Evolutionary conservation across 2,329 filamentous ascomycete genomes (phyloP).

Genomic region (Cercospora nicotianae): DNA sequence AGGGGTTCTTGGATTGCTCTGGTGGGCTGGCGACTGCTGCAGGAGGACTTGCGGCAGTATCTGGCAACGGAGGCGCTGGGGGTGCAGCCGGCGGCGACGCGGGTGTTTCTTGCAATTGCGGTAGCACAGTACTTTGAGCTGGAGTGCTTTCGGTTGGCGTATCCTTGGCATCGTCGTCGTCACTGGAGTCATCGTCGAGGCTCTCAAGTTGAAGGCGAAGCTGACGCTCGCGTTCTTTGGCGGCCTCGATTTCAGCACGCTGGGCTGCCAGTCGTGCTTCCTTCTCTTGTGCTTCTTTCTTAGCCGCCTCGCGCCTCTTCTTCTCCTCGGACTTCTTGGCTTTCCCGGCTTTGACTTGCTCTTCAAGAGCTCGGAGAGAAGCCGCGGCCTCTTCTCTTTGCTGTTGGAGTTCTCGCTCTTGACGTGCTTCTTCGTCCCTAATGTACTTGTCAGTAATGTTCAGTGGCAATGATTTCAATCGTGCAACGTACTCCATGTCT

Average conservation of each 20-base stretch:
- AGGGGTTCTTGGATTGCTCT: conserved; percentile 87
- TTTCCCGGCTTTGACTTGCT: conserved; percentile 91
- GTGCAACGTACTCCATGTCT: conserved; percentile 74
- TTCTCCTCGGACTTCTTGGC: conserved; percentile 96
- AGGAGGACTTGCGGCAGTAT: conserved; percentile 20
- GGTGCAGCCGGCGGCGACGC: conserved; percentile 48
- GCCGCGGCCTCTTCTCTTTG: conserved; percentile 80
- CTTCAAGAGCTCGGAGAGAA: conserved; percentile 83
- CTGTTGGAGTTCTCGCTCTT: conserved; percentile 76
- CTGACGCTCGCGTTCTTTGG: conserved; percentile 84
- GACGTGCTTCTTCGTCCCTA: conserved; percentile 70
- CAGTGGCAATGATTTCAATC: not conserved
- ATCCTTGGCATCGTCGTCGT: conserved; percentile 65
- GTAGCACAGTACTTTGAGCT: conserved; percentile 57
- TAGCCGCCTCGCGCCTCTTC: conserved; percentile 82
- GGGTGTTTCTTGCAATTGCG: conserved; percentile 51
- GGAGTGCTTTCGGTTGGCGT: conserved; percentile 62
- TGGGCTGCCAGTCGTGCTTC: conserved; percentile 81
- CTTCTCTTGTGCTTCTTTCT: conserved; percentile 83
- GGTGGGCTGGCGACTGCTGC: conserved; percentile 49
- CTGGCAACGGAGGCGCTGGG: conserved; percentile 30
- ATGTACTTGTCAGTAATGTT: conserved; percentile 32
- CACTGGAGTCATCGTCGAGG: conserved; percentile 72
- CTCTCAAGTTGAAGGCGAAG: conserved; percentile 84
- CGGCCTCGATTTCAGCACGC: conserved; percentile 87